Evolutionary conservation across 495 filamentous ascomycete species (phyloP), one percentile per base, ranked within the genome.

Genomic region (Penicillium bovifimosum): DNA sequence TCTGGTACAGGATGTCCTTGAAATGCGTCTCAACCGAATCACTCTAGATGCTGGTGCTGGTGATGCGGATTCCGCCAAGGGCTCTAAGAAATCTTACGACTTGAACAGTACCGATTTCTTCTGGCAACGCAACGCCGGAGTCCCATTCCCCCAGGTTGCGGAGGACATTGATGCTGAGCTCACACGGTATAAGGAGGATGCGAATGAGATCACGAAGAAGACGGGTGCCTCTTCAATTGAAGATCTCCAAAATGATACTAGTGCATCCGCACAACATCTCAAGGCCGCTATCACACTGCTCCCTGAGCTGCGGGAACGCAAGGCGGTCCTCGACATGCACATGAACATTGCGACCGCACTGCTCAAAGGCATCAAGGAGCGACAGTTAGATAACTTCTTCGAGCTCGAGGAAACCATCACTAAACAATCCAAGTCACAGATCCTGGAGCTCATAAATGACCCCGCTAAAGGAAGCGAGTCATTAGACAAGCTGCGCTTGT

Each of bases 311-410:
- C 83, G 89, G 36, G 93, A 96, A 60, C 82, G 93, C 50, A 99
- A 99, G 67, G 85, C 86, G 2, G 80, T 84, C 14, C 79, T 99
- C 10, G 92, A 96, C 63, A 97, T 96, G 89, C 95, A 99, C 68
- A 99, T 99, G 95, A 96, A 95, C 65, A 96, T 96, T 50, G 81
- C 90, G n/a, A 89, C 88, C 8, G 84, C 87, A 13, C 68, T 96
- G 7, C 71, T 96, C 41, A 87, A 87, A 55, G 91, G 90, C 1
- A 93, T 96, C 67, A 95, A 96, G 68, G 90, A 92, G 56, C 85
- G 95, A 3, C 90, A 97, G 65, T 72, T 99, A 18, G 93, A 99
- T 65, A 92, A 91, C 62, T 99, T 87, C 73, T 97, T 90, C 73
- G 90, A 97, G 69, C 78, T 96, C 20, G 95, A 99, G 62, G 91